These are phyloP conservation scores for Cercospora berteroae DNA, from an alignment of 2,329 filamentous ascomycete genomes.

Conservation along the genomic window DNA sequence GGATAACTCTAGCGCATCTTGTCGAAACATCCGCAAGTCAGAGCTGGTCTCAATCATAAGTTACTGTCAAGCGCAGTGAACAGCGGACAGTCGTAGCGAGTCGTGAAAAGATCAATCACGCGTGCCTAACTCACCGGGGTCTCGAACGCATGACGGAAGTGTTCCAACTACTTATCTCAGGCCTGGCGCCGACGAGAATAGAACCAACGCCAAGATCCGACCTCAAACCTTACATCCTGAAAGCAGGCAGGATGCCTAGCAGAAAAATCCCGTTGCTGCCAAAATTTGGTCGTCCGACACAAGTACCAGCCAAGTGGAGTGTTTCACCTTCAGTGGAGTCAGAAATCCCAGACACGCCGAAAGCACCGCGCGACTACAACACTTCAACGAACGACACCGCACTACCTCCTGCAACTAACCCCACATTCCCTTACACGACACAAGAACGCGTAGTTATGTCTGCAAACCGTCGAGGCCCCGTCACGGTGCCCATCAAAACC, in stretches of 20 bases:
- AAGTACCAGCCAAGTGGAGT: not conserved
- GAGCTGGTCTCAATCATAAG: not conserved
- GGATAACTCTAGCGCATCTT: not conserved
- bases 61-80: not conserved
- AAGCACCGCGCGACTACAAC: not conserved
- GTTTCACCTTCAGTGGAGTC: not conserved
- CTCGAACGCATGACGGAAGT: not conserved
- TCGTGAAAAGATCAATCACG: not conserved
- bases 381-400: not conserved
- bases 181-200: not conserved
- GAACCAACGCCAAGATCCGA: not conserved
- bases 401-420: not conserved
- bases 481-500: not conserved
- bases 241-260: constrained; percentile 12
- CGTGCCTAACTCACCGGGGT: not conserved
- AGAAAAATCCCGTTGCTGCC: constrained; percentile 10
- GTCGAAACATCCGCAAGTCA: not conserved
- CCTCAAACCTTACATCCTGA: constrained; percentile 3
- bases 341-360: not conserved
- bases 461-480: not conserved
- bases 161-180: not conserved
- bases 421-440: not conserved
- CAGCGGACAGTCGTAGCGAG: not conserved
- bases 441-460: not conserved
- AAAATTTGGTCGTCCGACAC: constrained; percentile 3